Base-by-base conservation (phyloP, 768 basidiomycete genomes). In the Collybia sp. region DNA sequence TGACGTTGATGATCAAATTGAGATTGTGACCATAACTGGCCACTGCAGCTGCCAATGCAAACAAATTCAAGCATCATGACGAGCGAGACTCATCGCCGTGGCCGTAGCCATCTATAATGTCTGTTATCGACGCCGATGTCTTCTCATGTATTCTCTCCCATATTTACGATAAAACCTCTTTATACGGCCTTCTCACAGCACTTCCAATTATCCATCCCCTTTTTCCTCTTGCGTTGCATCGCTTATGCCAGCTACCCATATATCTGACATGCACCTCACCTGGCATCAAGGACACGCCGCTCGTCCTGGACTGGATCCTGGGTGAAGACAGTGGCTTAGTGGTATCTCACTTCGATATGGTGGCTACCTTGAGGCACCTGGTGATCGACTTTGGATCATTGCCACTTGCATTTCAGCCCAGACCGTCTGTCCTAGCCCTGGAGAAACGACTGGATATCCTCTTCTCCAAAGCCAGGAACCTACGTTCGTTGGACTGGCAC, bases 401-500 rank as follows among this genome's bases (percentile, higher is more conserved):
- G 4, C 13, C 17, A 25, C 25, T 25, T 8, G 25, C 10, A 10
- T n/a, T 13, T 18, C 35, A 37, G 3, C 35, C 13, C n/a, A 37
- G n/a, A 37, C 10, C 6, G 4, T 37, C 17, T n/a, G 17, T n/a
- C 13, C 3, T 37, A 37, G 35, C 25, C 3, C 35, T 37, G 2
- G 32, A 43, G 37, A 17, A 36, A 8, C 47, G 48, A 2, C 43
- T 57, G 12, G 42, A 43, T 1, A 30, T 11, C 5, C 42, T 53
- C 11, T 50, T 58, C 30, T 17, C 36, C 17, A 47, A 18, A 12
- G 44, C 46, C 1, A 16, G 16, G 0, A 54, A 49, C 30, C 50
- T 58, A 9, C 40, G 37, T 18, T 30, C 40, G 3, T 35, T 58
- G 12, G 52, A 58, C 15, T 55, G 55, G 42, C 43, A 42, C 37